Evolutionary conservation across 192 early-diverging fungal species (phyloP).

Genomic region (Backusella luteola): DNA sequence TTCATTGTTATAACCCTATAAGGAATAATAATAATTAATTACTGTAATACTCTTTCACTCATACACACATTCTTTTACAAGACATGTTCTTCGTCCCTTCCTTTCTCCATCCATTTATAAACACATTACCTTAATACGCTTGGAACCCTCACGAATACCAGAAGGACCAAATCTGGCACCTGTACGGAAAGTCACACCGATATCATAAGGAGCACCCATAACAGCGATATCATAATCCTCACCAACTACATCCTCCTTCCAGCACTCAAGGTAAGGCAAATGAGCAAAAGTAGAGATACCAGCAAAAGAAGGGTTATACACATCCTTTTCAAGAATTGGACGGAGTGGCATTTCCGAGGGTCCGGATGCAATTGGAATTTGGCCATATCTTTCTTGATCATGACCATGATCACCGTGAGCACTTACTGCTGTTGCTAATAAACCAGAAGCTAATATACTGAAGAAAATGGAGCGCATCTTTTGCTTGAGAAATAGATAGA

Average conservation of each 20-base stretch:
- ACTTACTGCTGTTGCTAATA: not conserved
- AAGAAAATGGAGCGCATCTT: not conserved
- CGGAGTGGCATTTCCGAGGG: constrained; percentile 17
- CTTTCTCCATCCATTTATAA: not conserved
- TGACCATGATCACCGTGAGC: constrained; percentile 17
- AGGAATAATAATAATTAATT: not conserved
- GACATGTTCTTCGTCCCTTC: not conserved
- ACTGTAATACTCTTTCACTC: not conserved
- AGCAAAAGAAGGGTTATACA: constrained; percentile 25
- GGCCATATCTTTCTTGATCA: constrained; percentile 13
- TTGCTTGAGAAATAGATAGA: not conserved
- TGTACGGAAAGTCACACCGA: constrained; percentile 38
- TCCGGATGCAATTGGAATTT: constrained; percentile 18
- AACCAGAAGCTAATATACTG: not conserved
- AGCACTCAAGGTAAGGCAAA: constrained; percentile 32
- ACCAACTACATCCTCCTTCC: constrained; percentile 17
- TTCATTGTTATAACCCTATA: constrained; percentile 30
- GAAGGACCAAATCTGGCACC: constrained; percentile 39
- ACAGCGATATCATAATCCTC: constrained; percentile 39
- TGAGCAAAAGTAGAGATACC: constrained; percentile 39
- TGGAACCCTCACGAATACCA: constrained; percentile 31
- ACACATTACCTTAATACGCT: constrained; percentile 29
- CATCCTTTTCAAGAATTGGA: constrained; percentile 23
- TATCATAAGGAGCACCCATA: constrained; percentile 35
- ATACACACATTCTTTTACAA: not conserved